Evolutionary conservation across 2,329 filamentous ascomycete species (phyloP), one percentile per base, ranked within the genome.

Genomic region (Botrytis pseudocinerea): DNA sequence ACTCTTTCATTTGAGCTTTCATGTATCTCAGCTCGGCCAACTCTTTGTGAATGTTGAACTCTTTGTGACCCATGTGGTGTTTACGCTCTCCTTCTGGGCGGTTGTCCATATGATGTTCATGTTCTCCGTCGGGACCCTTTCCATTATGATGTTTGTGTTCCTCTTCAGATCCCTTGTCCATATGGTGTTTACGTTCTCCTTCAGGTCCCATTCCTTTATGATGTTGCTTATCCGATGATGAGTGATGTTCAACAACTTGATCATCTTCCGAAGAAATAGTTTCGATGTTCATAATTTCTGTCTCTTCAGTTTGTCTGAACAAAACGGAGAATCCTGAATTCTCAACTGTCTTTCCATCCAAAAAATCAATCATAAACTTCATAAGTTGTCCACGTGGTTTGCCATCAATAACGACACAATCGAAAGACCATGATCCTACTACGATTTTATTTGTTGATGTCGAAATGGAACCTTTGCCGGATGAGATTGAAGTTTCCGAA

Each of bases 391-490:
- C 83, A 66, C 83, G 79, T 20, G 82, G 81, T 57, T 81, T 78
- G 38, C 82, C 80, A 71, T 82, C 82, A 69, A 82, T 80, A 71
- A 82, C 79, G 57, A 85, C 79, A 74, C 87, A 88, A 73, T 83
- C 82, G 73, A 87, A 84, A 25, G 80, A 78, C 87, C 87, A 88
- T 68, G 82, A 81, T 73, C 84, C 85, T 35, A 81, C 78, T 70
- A 87, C 80, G 68, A 81, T 76, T 71, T 79, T 80, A 72, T 82
- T 83, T 42, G 82, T 76, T 44, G 82, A 80, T 60, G 83, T 80
- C 22, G 80, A 79, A 71, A 88, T 79, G 32, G 81, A 77, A 32
- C 85, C 85, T 44, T 82, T 82, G 66, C 85, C 85, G 6, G 70
- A 68, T 8, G 69, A 65, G 14, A 57, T 46, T 35, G 54, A 40